Conservation (phyloP, 176 grass and related monocot species). For the Eleusine coracana region DNA sequence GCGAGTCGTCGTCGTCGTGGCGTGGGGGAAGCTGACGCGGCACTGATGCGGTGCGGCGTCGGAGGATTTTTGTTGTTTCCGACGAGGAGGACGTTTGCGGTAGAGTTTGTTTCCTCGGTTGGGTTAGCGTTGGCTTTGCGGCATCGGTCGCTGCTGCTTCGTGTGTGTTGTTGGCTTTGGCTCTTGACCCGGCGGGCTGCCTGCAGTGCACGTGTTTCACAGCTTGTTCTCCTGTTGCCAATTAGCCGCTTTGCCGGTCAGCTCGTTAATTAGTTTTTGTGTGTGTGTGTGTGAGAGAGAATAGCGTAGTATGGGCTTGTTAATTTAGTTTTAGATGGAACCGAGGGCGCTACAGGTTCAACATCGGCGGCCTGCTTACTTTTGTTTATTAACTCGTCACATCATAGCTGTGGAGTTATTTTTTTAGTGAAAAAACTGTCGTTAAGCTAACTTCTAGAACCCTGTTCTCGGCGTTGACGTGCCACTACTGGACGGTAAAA, state of each 20-base stretch:
- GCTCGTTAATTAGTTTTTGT: background rate
- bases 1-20: background rate
- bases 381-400: too few species aligned
- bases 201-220: background rate
- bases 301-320: too few species aligned
- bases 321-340: background rate
- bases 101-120: background rate
- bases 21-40: background rate
- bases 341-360: background rate
- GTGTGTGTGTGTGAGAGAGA: too few species aligned
- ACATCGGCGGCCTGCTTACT: too few species aligned
- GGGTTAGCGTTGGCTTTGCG: background rate
- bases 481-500: too few species aligned
- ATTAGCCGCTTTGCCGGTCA: background rate
- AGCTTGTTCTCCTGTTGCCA: background rate
- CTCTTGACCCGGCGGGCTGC: background rate
- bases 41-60: background rate
- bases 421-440: too few species aligned
- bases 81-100: background rate
- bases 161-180: too few species aligned
- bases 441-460: too few species aligned
- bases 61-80: background rate
- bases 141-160: background rate
- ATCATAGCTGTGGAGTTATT: too few species aligned
- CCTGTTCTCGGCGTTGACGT: too few species aligned